Evolutionary conservation across 371 early-diverging fungal genomes (phyloP).

Genomic region (Smittium mucronatum): DNA sequence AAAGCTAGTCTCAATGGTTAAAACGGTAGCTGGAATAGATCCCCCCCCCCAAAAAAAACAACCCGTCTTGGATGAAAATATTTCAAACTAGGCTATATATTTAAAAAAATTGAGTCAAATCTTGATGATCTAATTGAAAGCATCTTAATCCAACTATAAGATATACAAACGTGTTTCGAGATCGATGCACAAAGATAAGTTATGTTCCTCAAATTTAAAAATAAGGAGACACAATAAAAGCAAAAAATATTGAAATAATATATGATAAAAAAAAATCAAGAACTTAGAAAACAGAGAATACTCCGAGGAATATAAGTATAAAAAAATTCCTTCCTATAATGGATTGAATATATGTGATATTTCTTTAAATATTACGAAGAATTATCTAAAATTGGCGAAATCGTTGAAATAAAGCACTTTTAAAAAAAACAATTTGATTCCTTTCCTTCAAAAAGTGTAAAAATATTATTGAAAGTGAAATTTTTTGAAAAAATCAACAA

Average conservation of each 20-base stretch:
- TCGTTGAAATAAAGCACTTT: neutral
- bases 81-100: neutral
- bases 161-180: neutral
- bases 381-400: neutral
- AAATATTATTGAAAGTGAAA: neutral
- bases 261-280: neutral
- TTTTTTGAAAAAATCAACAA: neutral
- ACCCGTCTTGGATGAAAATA: neutral
- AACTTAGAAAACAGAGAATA: neutral
- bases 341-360: neutral
- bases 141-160: neutral
- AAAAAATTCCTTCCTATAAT: neutral
- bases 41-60: neutral
- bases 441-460: neutral
- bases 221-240: neutral
- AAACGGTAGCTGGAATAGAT: neutral
- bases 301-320: neutral
- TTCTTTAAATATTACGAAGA: neutral
- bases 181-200: neutral
- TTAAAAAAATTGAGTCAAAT: neutral
- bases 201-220: neutral
- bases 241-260: neutral
- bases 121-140: neutral
- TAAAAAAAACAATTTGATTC: neutral
- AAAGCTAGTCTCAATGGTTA: neutral